Percentiles rank a stretch among this genome's conserved stretches.
Conservation (phyloP, 345 rosid genomes). For the Populus pruinosa region DNA sequence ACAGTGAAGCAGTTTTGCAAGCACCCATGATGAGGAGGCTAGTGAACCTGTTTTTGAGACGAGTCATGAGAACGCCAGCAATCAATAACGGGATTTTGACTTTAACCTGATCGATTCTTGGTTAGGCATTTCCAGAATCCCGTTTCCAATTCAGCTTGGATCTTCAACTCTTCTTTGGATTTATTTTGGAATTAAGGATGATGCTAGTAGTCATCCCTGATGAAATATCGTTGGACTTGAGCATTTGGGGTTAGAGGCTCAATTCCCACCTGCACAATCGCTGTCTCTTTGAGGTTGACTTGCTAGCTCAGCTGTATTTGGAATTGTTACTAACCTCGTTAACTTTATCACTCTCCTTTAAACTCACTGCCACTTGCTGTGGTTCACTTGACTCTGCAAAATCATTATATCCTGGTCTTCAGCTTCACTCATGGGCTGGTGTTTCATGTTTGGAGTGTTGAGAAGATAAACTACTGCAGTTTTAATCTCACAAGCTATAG, state of each 20-base stretch:
- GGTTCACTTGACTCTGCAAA: not conserved
- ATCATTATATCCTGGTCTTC: not conserved
- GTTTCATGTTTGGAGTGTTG: not conserved
- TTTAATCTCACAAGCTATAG: not conserved
- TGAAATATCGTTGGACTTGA: not conserved
- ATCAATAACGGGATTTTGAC: not conserved
- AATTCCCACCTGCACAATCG: not conserved
- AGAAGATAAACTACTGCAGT: not conserved
- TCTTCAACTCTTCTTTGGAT: not conserved
- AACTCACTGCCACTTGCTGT: not conserved
- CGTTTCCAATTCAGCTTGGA: not conserved
- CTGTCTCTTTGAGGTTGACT: not conserved
- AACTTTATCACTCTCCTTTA: not conserved
- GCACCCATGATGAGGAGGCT: not conserved
- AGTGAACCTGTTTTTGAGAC: not conserved
- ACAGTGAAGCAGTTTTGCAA: not conserved
- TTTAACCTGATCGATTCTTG: not conserved
- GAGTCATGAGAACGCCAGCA: not conserved
- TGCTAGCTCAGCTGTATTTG: not conserved
- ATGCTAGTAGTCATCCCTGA: not conserved
- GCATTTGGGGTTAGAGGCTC: not conserved
- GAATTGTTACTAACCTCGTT: not conserved
- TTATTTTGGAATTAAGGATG: not conserved
- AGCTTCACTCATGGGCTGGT: not conserved
- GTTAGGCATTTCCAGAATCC: not conserved